These are phyloP conservation scores for Amauroascus niger DNA, from an alignment of 2,329 filamentous ascomycete species.

Conservation along the genomic window DNA sequence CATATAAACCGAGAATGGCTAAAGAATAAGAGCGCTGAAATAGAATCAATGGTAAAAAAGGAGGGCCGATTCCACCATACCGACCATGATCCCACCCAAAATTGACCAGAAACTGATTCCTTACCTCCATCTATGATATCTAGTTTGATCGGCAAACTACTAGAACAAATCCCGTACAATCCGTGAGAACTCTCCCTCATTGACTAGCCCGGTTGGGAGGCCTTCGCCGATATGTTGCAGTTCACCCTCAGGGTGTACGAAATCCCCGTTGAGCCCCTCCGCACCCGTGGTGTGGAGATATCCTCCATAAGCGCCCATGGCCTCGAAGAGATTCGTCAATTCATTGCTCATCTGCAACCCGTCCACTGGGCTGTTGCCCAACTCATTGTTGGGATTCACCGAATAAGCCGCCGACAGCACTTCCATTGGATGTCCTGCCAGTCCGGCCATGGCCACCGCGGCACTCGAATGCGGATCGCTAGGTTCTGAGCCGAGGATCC, in stretches of 20 bases:
- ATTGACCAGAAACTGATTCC: neutral
- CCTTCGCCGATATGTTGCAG: slow-evolving; percentile 33
- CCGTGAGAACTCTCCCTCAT: slow-evolving; percentile 50
- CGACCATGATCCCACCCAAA: neutral
- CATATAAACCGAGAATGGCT: neutral
- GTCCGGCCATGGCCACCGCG: slow-evolving; percentile 56
- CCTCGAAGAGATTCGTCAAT: slow-evolving; percentile 54
- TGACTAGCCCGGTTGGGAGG: slow-evolving; percentile 40
- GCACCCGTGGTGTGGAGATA: slow-evolving; percentile 28
- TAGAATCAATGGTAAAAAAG: neutral
- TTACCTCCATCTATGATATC: neutral
- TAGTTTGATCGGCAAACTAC: neutral
- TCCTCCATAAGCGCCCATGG: slow-evolving; percentile 46
- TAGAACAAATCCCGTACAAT: slow-evolving; percentile 53
- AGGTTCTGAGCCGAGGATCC: slow-evolving; percentile 32
- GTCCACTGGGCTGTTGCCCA: slow-evolving; percentile 48
- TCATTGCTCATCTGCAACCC: slow-evolving; percentile 52
- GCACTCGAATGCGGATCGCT: slow-evolving; percentile 52
- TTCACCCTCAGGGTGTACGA: slow-evolving; percentile 31
- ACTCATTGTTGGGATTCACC: slow-evolving; percentile 23
- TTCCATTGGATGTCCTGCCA: slow-evolving; percentile 54
- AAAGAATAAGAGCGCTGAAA: neutral
- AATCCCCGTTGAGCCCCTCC: slow-evolving; percentile 31
- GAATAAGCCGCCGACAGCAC: slow-evolving; percentile 43
- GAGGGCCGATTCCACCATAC: neutral